Evolutionary conservation across 768 basidiomycete genomes (phyloP).

Genomic region (Rhizopogon sp.): DNA sequence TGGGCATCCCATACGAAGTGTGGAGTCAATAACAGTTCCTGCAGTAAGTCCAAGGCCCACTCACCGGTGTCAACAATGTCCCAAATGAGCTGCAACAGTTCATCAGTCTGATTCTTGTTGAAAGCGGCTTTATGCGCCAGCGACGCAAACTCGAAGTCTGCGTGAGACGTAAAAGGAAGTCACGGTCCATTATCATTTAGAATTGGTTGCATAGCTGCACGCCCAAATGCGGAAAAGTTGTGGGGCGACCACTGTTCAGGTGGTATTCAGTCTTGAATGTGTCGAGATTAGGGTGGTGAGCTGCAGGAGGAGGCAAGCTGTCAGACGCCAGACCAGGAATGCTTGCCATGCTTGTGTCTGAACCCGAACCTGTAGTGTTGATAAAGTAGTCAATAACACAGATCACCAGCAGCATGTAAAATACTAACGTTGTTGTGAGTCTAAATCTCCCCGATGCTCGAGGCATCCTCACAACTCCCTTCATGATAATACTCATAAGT

Average conservation of each 20-base stretch:
- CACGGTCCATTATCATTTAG: constrained; percentile 8
- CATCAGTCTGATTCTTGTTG: constrained; percentile 1
- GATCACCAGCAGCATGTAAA: too few relatives aligned
- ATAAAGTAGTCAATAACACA: too few relatives aligned
- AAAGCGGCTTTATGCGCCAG: constrained; percentile 3
- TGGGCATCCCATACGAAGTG: constrained; percentile 30
- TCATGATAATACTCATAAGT: too few relatives aligned
- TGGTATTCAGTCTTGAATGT: constrained; percentile 7
- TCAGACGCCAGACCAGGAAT: too few relatives aligned
- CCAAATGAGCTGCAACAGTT: constrained; percentile 6
- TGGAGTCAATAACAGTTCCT: not conserved
- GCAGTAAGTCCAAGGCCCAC: not conserved
- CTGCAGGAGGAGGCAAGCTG: too few relatives aligned
- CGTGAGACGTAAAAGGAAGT: constrained; percentile 1
- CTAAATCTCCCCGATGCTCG: too few relatives aligned
- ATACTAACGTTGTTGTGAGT: too few relatives aligned
- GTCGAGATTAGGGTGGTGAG: not conserved
- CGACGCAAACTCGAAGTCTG: constrained; percentile 7
- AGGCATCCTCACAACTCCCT: too few relatives aligned
- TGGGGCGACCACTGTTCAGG: not conserved
- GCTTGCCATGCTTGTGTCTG: not conserved
- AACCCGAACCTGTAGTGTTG: not conserved
- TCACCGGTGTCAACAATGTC: too few relatives aligned
- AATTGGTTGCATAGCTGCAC: not conserved
- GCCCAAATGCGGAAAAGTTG: constrained; percentile 8